Conservation (phyloP, 495 filamentous ascomycete genomes). For the Recurvomyces mirabilis region DNA sequence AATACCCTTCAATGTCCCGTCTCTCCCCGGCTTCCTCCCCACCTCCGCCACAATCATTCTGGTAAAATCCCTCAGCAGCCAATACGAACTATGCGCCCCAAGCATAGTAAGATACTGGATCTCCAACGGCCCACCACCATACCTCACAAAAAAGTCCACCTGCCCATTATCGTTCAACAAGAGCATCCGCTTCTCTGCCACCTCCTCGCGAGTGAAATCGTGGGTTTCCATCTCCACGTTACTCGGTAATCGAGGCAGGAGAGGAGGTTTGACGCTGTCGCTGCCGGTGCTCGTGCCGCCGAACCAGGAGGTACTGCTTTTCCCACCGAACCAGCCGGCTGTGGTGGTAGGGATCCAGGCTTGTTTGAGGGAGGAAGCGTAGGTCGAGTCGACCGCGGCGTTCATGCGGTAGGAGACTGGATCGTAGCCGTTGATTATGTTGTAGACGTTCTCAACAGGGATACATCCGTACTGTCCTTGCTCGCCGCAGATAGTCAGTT, state of each 20-base stretch:
- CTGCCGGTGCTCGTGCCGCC: slow-evolving; percentile 15
- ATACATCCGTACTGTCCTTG: slow-evolving; percentile 75
- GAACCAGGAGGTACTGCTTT: slow-evolving; percentile 7
- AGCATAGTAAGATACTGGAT: slow-evolving; percentile 97
- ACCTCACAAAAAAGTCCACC: slow-evolving; percentile 76
- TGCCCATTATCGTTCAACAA: slow-evolving; percentile 92
- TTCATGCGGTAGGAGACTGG: slow-evolving; percentile 78
- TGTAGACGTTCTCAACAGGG: slow-evolving; percentile 92
- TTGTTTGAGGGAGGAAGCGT: slow-evolving; percentile 62
- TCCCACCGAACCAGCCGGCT: slow-evolving; percentile 40
- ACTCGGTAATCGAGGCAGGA: slow-evolving; percentile 55
- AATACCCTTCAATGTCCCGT: slow-evolving; percentile 54
- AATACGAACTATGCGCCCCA: slow-evolving; percentile 91
- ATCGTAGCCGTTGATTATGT: slow-evolving; percentile 62
- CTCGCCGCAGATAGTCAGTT: slow-evolving; percentile 55
- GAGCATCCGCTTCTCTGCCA: slow-evolving; percentile 79
- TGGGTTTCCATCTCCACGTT: slow-evolving; percentile 92
- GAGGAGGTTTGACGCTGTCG: slow-evolving; percentile 27
- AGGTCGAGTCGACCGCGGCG: slow-evolving; percentile 70
- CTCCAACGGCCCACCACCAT: slow-evolving; percentile 71
- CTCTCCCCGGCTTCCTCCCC: slow-evolving; percentile 60
- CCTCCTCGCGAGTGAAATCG: slow-evolving; percentile 83
- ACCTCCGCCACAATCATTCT: slow-evolving; percentile 78
- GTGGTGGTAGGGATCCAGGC: slow-evolving; percentile 66
- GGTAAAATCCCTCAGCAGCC: slow-evolving; percentile 75